Percentiles rank a stretch among this genome's conserved stretches.
These are phyloP conservation scores for Glycine tomentella DNA, from an alignment of 306 rosid species.

Conservation along the genomic window DNA sequence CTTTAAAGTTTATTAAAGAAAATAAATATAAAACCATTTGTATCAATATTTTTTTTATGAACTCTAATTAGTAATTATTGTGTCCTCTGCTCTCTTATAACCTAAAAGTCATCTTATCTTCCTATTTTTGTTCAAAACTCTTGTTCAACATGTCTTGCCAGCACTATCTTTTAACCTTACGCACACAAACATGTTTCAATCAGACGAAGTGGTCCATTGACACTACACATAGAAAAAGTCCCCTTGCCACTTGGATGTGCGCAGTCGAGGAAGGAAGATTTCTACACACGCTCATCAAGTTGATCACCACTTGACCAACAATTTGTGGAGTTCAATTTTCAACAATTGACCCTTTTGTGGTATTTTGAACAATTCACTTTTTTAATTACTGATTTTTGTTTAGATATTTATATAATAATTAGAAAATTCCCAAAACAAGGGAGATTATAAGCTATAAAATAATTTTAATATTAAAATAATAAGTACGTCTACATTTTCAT, in stretches of 20 bases:
- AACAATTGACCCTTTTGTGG: no score
- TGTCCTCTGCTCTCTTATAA: neutral
- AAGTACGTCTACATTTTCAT: no score
- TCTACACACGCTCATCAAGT: slow-evolving; percentile 6
- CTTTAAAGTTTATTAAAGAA: no score
- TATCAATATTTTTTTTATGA: no score
- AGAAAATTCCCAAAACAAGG: neutral
- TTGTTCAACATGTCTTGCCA: neutral
- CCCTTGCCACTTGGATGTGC: neutral
- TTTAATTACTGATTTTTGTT: no score
- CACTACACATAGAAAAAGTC: slow-evolving; percentile 19
- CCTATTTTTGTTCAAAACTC: slow-evolving; percentile 34
- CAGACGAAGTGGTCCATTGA: slow-evolving; percentile 41
- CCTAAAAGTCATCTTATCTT: slow-evolving; percentile 11
- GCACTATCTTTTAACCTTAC: slow-evolving; percentile 37
- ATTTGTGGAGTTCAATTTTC: slow-evolving; percentile 6
- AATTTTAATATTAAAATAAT: no score
- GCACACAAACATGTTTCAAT: no score
- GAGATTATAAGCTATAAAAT: neutral
- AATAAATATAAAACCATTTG: no score
- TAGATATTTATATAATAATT: neutral
- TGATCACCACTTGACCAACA: slow-evolving; percentile 40
- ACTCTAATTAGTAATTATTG: no score
- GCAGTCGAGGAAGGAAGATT: slow-evolving; percentile 1
- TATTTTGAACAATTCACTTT: no score